Conservation (phyloP, 768 basidiomycete species). For the Mycena albidolilacea region DNA sequence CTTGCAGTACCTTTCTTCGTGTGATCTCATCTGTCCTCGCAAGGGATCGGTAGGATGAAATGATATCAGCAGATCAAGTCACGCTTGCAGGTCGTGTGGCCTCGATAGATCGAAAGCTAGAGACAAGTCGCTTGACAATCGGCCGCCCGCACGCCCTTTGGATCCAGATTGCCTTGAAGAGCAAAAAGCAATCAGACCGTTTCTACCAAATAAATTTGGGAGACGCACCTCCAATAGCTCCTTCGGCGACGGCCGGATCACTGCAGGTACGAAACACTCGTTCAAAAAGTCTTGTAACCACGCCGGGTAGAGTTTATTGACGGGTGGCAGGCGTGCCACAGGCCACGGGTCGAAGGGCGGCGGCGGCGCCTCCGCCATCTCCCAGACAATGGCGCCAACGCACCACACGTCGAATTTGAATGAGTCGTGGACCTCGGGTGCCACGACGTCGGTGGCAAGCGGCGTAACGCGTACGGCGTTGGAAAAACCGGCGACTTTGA, state of each 20-base stretch:
- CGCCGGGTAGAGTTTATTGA: conserved; percentile 72
- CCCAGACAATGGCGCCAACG: conserved; percentile 88
- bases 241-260: conserved; percentile 65
- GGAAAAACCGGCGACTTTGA: conserved; percentile 90
- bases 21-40: too few species aligned
- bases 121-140: conserved; percentile 75
- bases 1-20: too few species aligned
- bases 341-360: conserved; percentile 76
- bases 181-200: conserved; percentile 6
- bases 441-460: conserved; percentile 72
- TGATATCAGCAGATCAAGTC: not conserved
- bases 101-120: conserved; percentile 79
- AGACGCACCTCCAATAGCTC: conserved; percentile 71
- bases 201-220: not conserved
- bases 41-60: too few species aligned
- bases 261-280: conserved; percentile 73
- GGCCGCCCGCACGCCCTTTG: conserved; percentile 78
- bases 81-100: not conserved
- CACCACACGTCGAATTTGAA: conserved; percentile 87
- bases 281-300: conserved; percentile 82
- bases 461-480: conserved; percentile 76
- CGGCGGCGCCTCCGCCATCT: conserved; percentile 81
- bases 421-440: conserved; percentile 84
- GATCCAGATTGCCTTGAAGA: conserved; percentile 70
- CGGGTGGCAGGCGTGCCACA: conserved; percentile 74